A percentile compares a stretch with the other conserved stretches of the same genome.
phyloP scores from a whole-genome alignment of 352 stramenopile genomes.

The Pythium aquatile region DNA sequence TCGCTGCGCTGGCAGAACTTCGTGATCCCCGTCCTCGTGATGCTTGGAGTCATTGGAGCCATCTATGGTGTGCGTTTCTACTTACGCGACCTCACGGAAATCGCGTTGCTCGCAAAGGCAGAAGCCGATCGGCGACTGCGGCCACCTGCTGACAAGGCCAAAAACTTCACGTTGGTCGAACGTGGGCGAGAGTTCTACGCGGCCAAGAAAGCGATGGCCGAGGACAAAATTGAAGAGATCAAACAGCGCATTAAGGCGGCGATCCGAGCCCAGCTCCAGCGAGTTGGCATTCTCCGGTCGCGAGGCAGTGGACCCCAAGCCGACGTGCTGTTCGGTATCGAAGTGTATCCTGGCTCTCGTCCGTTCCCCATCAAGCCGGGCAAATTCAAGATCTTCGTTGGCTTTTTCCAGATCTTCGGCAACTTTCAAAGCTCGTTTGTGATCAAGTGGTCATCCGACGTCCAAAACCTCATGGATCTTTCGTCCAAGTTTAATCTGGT shows the following conservation, averaged over 20 bases:
- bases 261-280: slow-evolving; percentile 20
- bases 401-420: slow-evolving; percentile 83
- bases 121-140: slow-evolving; percentile 57
- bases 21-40: slow-evolving; percentile 57
- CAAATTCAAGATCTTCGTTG: slow-evolving; percentile 82
- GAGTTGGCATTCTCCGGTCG: slow-evolving; percentile 12
- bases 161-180: slow-evolving; percentile 26
- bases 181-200: slow-evolving; percentile 29
- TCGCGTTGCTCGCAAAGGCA: slow-evolving; percentile 54
- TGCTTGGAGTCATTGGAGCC: slow-evolving; percentile 31
- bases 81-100: slow-evolving; percentile 60
- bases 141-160: slow-evolving; percentile 18
- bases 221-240: slow-evolving; percentile 30
- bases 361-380: slow-evolving; percentile 57
- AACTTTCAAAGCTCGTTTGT: slow-evolving; percentile 70
- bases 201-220: slow-evolving; percentile 22
- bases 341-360: slow-evolving; percentile 39
- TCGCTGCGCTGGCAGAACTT: slow-evolving; percentile 74
- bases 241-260: slow-evolving; percentile 27
- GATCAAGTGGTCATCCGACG: slow-evolving; percentile 56
- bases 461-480: slow-evolving; percentile 62
- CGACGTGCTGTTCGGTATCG: slow-evolving; percentile 56
- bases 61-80: slow-evolving; percentile 47
- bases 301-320: slow-evolving; percentile 10
- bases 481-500: slow-evolving; percentile 80